Evolutionary conservation across 345 rosid species (phyloP).

Genomic region (Citrus sp.): DNA sequence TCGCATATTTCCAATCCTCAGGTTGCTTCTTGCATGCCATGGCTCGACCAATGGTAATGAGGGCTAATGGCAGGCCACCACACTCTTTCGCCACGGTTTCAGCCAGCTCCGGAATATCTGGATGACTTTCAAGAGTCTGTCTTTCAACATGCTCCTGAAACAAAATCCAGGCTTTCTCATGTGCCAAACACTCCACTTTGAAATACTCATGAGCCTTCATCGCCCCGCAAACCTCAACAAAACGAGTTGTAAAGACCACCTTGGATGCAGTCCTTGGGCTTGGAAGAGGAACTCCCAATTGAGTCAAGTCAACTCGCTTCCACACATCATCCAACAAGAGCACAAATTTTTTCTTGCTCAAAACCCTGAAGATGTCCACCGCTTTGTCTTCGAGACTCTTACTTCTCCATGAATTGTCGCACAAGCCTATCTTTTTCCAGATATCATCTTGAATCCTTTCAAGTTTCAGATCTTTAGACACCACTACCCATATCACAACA

Average conservation of each 20-base stretch:
- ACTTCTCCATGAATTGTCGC: neutral
- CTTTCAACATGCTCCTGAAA: neutral
- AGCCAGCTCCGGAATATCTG: neutral
- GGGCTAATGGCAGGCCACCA: slow-evolving; percentile 1
- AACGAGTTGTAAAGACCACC: slow-evolving; percentile 3
- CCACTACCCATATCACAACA: neutral
- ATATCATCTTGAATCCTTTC: neutral
- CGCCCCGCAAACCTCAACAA: neutral
- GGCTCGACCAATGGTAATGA: neutral
- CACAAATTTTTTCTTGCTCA: neutral
- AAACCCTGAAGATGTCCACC: neutral
- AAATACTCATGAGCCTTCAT: neutral
- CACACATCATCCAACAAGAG: slow-evolving; percentile 4
- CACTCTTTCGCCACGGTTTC: neutral
- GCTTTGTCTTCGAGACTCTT: neutral
- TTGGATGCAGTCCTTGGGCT: neutral
- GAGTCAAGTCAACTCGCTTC: slow-evolving; percentile 2
- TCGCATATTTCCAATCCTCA: neutral
- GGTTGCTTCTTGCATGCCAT: neutral
- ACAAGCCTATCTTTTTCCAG: neutral
- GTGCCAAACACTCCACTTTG: neutral
- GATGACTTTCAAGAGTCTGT: neutral
- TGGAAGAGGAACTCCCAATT: neutral
- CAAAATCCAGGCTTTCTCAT: neutral
- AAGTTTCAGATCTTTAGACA: neutral